These are phyloP conservation scores for Xylona heveae DNA, from an alignment of 495 filamentous ascomycete genomes.

Conservation along the genomic window DNA sequence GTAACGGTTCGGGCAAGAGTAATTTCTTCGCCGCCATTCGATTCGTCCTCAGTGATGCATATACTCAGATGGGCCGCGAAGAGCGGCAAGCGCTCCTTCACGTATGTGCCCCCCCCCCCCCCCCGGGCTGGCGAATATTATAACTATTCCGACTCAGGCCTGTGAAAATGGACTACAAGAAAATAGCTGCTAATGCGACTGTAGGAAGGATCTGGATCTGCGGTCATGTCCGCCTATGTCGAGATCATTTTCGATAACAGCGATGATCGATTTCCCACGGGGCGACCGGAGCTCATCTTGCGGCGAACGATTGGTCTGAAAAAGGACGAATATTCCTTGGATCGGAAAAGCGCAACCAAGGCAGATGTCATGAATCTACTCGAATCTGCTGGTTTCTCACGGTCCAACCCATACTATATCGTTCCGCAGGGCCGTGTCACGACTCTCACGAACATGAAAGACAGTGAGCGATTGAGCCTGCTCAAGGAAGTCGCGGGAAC, in stretches of 20 bases:
- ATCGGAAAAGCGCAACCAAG: slow-evolving; percentile 90
- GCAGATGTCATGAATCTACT: slow-evolving; percentile 88
- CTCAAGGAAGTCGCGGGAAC: slow-evolving; percentile 96
- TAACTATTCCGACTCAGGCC: too few relatives aligned
- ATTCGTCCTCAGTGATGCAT: slow-evolving; percentile 94
- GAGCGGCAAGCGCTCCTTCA: slow-evolving; percentile 89
- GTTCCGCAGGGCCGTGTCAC: slow-evolving; percentile 95
- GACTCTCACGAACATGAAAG: slow-evolving; percentile 94
- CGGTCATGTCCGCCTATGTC: slow-evolving; percentile 97
- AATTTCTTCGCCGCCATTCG: slow-evolving; percentile 99
- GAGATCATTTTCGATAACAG: slow-evolving; percentile 98
- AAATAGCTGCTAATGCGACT: slow-evolving; percentile 5
- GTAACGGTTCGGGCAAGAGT: slow-evolving; percentile 97
- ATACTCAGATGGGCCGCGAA: slow-evolving; percentile 87
- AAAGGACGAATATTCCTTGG: slow-evolving; percentile 95
- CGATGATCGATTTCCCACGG: slow-evolving; percentile 89
- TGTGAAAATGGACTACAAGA: too few relatives aligned
- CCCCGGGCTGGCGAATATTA: background rate
- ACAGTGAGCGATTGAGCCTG: slow-evolving; percentile 66
- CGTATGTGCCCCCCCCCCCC: slow-evolving; percentile 18
- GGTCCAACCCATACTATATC: slow-evolving; percentile 97
- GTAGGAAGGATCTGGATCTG: slow-evolving; percentile 83
- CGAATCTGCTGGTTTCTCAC: slow-evolving; percentile 89
- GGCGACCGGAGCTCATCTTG: slow-evolving; percentile 71
- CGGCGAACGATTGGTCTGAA: slow-evolving; percentile 89